Evolutionary conservation across 108 stramenopile species (phyloP).

Genomic region (Pelagomonas calceolata): DNA sequence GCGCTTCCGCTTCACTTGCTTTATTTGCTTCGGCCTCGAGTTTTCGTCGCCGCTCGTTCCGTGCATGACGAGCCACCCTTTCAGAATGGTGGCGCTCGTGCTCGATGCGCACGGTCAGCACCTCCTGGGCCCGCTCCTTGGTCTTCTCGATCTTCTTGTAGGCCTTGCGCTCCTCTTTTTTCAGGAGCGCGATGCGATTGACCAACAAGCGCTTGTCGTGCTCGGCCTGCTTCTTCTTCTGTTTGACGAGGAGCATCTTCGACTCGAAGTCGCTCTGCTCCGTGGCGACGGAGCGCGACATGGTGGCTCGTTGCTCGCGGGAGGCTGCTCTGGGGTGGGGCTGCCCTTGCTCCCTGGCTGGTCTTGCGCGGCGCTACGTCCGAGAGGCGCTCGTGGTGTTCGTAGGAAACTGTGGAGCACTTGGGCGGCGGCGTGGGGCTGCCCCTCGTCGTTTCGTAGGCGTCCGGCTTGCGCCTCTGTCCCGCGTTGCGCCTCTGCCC

Average conservation of each 20-base stretch:
- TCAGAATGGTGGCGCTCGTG: constrained; percentile 7
- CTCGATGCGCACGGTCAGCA: constrained; percentile 2
- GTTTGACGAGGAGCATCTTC: background rate
- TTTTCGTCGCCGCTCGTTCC: background rate
- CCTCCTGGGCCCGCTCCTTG: constrained; percentile 9
- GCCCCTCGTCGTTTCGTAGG: no score
- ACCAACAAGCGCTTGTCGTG: constrained; percentile 14
- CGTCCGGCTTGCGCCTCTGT: no score
- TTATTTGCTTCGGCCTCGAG: background rate
- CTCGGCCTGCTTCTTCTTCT: constrained; percentile 20
- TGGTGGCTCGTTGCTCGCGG: no score
- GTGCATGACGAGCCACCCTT: background rate
- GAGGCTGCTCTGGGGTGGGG: no score
- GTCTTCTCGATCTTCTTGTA: constrained; percentile 17
- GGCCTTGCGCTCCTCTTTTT: constrained; percentile 29
- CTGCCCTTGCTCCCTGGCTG: no score
- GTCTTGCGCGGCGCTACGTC: no score
- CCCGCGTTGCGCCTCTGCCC: no score
- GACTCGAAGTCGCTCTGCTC: no score
- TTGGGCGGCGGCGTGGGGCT: no score
- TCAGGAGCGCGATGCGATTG: constrained; percentile 28
- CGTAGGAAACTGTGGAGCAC: no score
- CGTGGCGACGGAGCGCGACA: no score
- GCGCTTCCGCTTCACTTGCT: constrained; percentile 2
- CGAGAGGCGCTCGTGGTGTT: no score